Evolutionary conservation across 371 early-diverging fungal genomes (phyloP).

Genomic region (Mucor racemosus): DNA sequence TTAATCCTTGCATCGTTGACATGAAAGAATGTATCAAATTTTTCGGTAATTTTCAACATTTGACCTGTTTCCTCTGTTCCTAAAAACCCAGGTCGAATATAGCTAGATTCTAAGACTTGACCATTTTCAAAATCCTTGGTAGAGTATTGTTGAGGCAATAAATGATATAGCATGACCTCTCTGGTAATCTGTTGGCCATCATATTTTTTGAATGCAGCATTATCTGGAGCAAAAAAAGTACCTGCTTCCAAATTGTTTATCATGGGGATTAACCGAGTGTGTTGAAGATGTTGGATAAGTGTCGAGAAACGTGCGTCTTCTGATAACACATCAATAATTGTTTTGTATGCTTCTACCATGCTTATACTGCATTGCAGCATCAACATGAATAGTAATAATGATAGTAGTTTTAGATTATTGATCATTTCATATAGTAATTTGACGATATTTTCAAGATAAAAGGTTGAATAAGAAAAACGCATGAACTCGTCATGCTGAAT

Average conservation of each 20-base stretch:
- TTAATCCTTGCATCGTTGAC: conserved; percentile 23
- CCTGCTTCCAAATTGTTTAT: conserved; percentile 48
- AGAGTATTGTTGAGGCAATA: conserved; percentile 32
- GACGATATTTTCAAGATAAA: no score
- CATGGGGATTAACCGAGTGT: conserved; percentile 31
- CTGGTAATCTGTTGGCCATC: conserved; percentile 26
- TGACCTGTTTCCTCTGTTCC: conserved; percentile 43
- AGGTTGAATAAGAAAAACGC: background rate
- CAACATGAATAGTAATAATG: background rate
- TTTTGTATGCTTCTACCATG: conserved; percentile 16
- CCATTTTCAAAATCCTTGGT: conserved; percentile 36
- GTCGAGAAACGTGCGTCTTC: conserved; percentile 33
- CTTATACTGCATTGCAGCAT: background rate
- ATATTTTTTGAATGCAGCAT: conserved; percentile 48
- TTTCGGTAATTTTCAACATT: conserved; percentile 39
- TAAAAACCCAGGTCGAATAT: conserved; percentile 44
- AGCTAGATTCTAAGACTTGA: conserved; percentile 49
- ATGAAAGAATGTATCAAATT: conserved; percentile 25
- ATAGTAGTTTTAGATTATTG: background rate
- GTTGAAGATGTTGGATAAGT: conserved; percentile 38
- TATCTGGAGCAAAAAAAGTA: conserved; percentile 63
- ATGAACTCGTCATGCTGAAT: background rate
- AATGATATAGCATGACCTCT: conserved; percentile 49
- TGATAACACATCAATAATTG: conserved; percentile 34
- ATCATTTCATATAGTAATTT: background rate